phyloP scores from a whole-genome alignment of 2,329 filamentous ascomycete genomes.

The Tolypocladium ovalisporum region DNA sequence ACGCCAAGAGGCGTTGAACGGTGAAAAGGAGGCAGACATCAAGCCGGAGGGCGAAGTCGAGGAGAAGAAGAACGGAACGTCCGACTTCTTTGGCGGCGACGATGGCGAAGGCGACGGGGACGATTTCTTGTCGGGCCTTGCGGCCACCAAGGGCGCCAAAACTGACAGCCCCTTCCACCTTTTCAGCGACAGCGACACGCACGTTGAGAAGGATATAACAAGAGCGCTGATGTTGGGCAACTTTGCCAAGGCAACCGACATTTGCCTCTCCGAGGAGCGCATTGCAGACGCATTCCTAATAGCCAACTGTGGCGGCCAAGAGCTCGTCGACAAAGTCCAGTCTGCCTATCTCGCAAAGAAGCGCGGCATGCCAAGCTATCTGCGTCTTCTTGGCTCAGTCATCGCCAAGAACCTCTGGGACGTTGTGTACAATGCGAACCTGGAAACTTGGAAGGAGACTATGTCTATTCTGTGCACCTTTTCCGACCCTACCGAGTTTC shows the following conservation, averaged over 20 bases:
- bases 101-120: conserved; percentile 57
- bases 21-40: conserved; percentile 17
- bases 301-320: conserved; percentile 89
- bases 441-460: conserved; percentile 91
- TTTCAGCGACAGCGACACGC: conserved; percentile 71
- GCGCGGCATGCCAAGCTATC: conserved; percentile 75
- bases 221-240: conserved; percentile 79
- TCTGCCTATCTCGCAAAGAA: conserved; percentile 80
- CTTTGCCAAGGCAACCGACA: conserved; percentile 80
- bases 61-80: conserved; percentile 51
- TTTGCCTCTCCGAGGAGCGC: conserved; percentile 79
- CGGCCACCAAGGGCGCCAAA: conserved; percentile 82
- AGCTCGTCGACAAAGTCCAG: conserved; percentile 89
- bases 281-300: conserved; percentile 97
- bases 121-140: conserved; percentile 75
- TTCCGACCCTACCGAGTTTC: conserved; percentile 81
- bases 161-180: conserved; percentile 92
- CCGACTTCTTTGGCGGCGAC: conserved; percentile 68
- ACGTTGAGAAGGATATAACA: conserved; percentile 78
- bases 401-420: conserved; percentile 98
- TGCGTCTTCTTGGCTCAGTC: conserved; percentile 81
- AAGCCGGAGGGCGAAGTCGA: conserved; percentile 18
- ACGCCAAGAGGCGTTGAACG: conserved; percentile 14
- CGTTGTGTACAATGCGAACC: conserved; percentile 88
- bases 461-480: conserved; percentile 96